A percentile compares a stretch with the other conserved stretches of the same genome.
phyloP scores from a whole-genome alignment of 73 alveolate genomes.

The Symbiodinium natans region DNA sequence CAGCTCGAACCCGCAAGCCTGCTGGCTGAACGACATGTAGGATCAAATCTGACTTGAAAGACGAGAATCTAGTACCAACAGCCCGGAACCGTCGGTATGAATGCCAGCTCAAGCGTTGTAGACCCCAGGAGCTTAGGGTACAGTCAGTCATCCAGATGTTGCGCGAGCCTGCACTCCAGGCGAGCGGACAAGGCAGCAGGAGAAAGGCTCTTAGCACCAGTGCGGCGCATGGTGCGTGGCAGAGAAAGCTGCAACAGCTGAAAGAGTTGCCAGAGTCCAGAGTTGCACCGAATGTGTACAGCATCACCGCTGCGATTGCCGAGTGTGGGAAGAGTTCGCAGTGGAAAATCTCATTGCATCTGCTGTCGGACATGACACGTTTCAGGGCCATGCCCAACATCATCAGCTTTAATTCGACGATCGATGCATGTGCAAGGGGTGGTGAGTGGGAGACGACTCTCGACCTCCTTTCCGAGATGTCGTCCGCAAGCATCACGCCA shows the following conservation, averaged over 20 bases:
- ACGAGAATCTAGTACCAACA: too few relatives aligned
- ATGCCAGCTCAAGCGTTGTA: too few relatives aligned
- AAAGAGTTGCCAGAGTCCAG: neutral
- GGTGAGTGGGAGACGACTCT: neutral
- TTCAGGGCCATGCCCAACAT: neutral
- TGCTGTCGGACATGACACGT: neutral
- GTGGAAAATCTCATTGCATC: neutral
- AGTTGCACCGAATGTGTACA: neutral
- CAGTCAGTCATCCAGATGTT: too few relatives aligned
- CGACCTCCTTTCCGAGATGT: neutral
- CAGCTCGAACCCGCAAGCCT: too few relatives aligned
- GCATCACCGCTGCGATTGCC: neutral
- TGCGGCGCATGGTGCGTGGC: neutral
- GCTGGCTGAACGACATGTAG: too few relatives aligned
- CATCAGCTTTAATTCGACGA: neutral
- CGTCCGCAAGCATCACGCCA: neutral
- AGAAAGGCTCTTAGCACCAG: too few relatives aligned
- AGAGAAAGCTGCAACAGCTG: neutral
- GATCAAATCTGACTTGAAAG: too few relatives aligned
- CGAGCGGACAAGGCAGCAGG: too few relatives aligned
- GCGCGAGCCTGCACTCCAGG: too few relatives aligned
- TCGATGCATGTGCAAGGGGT: neutral
- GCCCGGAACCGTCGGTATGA: too few relatives aligned
- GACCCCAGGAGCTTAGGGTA: too few relatives aligned
- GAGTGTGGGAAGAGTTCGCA: neutral